A percentile compares a stretch with the other conserved stretches of the same genome.
phyloP scores from a whole-genome alignment of 2,329 filamentous ascomycete species.

The Cladosporium sp. region DNA sequence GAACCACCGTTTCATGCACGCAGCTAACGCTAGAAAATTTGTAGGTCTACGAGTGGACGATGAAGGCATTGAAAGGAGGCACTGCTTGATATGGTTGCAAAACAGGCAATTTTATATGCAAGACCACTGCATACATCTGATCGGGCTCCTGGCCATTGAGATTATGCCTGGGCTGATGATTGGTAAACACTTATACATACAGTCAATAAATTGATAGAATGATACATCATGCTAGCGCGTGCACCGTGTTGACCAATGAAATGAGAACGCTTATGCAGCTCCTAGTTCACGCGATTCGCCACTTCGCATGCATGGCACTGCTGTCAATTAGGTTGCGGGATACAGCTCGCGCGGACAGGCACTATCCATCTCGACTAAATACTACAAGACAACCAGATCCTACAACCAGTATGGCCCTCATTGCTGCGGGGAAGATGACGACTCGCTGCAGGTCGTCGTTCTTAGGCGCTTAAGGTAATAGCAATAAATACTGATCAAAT shows the following conservation, averaged over 20 bases:
- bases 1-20: not conserved
- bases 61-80: constrained; percentile 50
- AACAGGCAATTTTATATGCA: not conserved
- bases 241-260: not conserved
- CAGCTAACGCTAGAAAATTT: not conserved
- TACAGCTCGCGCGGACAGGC: not conserved
- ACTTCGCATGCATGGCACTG: not conserved
- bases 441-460: not conserved
- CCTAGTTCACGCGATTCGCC: not conserved
- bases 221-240: not conserved
- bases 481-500: not conserved
- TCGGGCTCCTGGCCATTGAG: not conserved
- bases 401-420: not conserved
- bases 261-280: not conserved
- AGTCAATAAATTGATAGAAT: not conserved
- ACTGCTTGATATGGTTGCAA: not conserved
- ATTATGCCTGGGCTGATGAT: not conserved
- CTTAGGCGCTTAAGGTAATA: not conserved
- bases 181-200: not conserved
- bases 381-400: not conserved
- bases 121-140: not conserved
- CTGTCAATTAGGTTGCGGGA: not conserved
- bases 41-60: constrained; percentile 75
- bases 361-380: not conserved
- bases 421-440: not conserved